Conservation (phyloP, 306 rosid genomes). For the Clitoria ternatea region DNA sequence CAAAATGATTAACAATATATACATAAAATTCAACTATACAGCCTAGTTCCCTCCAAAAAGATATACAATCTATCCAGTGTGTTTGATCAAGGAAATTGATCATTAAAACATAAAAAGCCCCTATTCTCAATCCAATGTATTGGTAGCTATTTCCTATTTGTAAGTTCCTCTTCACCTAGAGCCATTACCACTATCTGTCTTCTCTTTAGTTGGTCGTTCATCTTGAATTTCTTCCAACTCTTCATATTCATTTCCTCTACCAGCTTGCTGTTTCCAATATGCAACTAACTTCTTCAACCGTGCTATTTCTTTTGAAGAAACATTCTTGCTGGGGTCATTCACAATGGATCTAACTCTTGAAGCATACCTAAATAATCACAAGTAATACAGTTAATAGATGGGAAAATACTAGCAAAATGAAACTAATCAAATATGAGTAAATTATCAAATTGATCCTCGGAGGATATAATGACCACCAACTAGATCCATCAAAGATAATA, state of each 20-base stretch:
- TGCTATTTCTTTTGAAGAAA: slow-evolving; percentile 78
- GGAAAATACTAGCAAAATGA: too few species aligned
- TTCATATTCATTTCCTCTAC: slow-evolving; percentile 57
- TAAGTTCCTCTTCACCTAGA: slow-evolving; percentile 2
- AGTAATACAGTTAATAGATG: background rate
- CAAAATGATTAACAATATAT: slow-evolving; percentile 20
- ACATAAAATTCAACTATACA: slow-evolving; percentile 33
- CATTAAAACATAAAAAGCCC: background rate
- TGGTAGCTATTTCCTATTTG: background rate
- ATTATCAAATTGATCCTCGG: too few species aligned
- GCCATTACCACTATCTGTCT: slow-evolving; percentile 47
- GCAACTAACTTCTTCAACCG: slow-evolving; percentile 81
- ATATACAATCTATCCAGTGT: background rate
- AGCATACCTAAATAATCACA: slow-evolving; percentile 61
- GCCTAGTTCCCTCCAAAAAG: slow-evolving; percentile 21
- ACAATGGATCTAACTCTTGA: slow-evolving; percentile 85
- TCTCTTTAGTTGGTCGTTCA: slow-evolving; percentile 56
- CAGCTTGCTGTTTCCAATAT: slow-evolving; percentile 98
- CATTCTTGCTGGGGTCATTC: slow-evolving; percentile 87
- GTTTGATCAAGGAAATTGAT: slow-evolving; percentile 16
- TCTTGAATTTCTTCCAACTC: slow-evolving; percentile 87
- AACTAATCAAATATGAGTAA: too few species aligned
- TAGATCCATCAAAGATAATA: too few species aligned
- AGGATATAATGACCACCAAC: too few species aligned
- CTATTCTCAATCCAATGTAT: background rate